A percentile compares a stretch with the other conserved stretches of the same genome.
phyloP scores from a whole-genome alignment of 371 early-diverging fungal species.

The Mucor saturninus region DNA sequence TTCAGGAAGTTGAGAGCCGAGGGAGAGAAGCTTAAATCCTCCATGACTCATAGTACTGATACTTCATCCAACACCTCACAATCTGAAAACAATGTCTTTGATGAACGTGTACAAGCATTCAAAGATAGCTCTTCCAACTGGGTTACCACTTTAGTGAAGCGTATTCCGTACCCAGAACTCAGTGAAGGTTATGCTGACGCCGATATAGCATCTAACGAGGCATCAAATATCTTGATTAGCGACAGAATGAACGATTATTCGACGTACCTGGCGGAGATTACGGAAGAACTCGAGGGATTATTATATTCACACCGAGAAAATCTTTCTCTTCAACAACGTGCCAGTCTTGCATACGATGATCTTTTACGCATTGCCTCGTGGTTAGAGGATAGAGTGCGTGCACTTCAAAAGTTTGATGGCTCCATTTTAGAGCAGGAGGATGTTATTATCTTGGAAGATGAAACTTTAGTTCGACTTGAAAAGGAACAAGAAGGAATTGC shows the following conservation, averaged over 20 bases:
- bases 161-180: constrained; percentile 35
- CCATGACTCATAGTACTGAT: constrained; percentile 21
- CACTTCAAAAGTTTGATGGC: constrained; percentile 31
- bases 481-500: constrained; percentile 37
- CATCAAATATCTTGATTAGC: constrained; percentile 19
- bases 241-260: constrained; percentile 28
- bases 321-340: constrained; percentile 45
- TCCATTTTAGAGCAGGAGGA: constrained; percentile 27
- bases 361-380: constrained; percentile 41
- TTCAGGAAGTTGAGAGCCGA: constrained; percentile 28
- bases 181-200: constrained; percentile 19
- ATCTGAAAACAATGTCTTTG: constrained; percentile 11
- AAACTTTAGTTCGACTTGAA: constrained; percentile 34
- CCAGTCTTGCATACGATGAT: constrained; percentile 46
- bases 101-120: constrained; percentile 34
- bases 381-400: constrained; percentile 42
- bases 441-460: constrained; percentile 24
- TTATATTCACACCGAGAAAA: constrained; percentile 41
- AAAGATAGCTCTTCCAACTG: constrained; percentile 43
- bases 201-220: constrained; percentile 20
- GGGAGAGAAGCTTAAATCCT: constrained; percentile 41
- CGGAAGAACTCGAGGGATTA: constrained; percentile 40
- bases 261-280: constrained; percentile 32
- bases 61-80: constrained; percentile 10
- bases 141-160: constrained; percentile 35